A percentile compares a stretch with the other conserved stretches of the same genome.
Evolutionary conservation across 164 flowering plant genomes (phyloP).

Genomic region (Cinnamomum chago): DNA sequence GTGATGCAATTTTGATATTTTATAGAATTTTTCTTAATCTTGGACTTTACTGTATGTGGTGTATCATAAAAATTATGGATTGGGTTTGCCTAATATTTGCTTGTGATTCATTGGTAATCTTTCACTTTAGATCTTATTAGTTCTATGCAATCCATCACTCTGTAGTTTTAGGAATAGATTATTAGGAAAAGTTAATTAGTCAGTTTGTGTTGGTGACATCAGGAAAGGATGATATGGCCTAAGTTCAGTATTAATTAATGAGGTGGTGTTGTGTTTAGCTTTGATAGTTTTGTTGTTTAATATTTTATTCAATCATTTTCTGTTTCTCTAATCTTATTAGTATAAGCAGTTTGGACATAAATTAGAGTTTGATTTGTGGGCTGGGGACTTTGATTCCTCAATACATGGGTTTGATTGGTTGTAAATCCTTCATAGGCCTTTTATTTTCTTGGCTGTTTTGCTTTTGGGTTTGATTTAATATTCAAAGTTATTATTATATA

Average conservation of each 20-base stretch:
- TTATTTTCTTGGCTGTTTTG: no score
- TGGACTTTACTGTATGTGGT: not conserved
- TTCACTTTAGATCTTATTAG: not conserved
- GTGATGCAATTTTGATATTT: not conserved
- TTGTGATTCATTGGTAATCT: not conserved
- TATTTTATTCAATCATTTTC: no score
- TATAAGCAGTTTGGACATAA: not conserved
- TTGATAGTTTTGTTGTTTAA: no score
- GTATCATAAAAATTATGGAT: not conserved
- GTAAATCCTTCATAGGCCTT: no score
- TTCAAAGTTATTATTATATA: not conserved
- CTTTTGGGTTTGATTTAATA: not conserved
- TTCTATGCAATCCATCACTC: not conserved
- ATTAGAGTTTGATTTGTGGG: not conserved
- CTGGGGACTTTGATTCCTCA: not conserved
- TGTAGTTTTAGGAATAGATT: not conserved
- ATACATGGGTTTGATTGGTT: not conserved
- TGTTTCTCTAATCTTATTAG: not conserved
- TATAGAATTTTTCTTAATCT: no score
- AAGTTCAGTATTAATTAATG: not conserved
- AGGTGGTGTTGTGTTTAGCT: not conserved
- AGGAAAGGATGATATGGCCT: not conserved
- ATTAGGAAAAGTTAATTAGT: no score
- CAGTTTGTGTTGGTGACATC: not conserved
- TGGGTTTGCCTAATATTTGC: slow-evolving; percentile 1